Percentiles rank a stretch among this genome's conserved stretches.
Conservation (phyloP, 1,284 basidiomycete species). For the Leccinum solheimii region DNA sequence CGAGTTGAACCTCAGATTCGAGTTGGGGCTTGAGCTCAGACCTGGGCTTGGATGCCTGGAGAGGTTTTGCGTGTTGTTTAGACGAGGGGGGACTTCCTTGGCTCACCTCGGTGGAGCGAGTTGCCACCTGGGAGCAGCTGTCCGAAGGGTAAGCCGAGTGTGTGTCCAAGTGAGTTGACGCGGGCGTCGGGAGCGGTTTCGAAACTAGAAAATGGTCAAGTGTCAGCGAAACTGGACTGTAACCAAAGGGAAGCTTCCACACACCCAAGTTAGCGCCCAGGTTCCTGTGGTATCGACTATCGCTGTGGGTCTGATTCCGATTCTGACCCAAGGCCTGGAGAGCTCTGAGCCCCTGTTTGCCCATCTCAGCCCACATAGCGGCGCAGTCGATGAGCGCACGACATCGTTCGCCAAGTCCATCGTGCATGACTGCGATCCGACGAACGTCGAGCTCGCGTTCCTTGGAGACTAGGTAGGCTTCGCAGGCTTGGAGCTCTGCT, state of each 20-base stretch:
- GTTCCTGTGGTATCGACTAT: no score
- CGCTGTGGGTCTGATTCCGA: no score
- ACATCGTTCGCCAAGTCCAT: conserved; percentile 63
- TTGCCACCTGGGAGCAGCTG: conserved; percentile 47
- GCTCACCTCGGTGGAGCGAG: conserved; percentile 15
- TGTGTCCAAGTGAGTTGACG: background rate
- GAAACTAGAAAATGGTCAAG: no score
- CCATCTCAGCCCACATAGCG: conserved; percentile 64
- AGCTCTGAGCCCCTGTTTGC: conserved; percentile 51
- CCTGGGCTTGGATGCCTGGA: background rate
- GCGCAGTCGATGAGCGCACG: conserved; percentile 68
- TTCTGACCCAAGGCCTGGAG: conserved; percentile 31
- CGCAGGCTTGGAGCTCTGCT: conserved; percentile 74
- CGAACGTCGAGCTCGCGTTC: conserved; percentile 59
- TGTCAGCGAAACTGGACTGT: no score
- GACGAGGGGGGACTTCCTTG: conserved; percentile 3
- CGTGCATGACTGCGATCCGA: conserved; percentile 51
- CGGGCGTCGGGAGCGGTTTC: background rate
- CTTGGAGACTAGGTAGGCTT: conserved; percentile 65
- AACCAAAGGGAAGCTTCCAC: no score
- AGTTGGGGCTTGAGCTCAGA: no score
- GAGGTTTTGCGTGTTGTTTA: background rate
- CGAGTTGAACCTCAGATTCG: no score
- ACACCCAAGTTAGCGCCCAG: no score
- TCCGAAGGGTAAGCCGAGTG: conserved; percentile 39